phyloP scores from a whole-genome alignment of 1,139 yeast species.

The Geotrichum aggregatum region DNA sequence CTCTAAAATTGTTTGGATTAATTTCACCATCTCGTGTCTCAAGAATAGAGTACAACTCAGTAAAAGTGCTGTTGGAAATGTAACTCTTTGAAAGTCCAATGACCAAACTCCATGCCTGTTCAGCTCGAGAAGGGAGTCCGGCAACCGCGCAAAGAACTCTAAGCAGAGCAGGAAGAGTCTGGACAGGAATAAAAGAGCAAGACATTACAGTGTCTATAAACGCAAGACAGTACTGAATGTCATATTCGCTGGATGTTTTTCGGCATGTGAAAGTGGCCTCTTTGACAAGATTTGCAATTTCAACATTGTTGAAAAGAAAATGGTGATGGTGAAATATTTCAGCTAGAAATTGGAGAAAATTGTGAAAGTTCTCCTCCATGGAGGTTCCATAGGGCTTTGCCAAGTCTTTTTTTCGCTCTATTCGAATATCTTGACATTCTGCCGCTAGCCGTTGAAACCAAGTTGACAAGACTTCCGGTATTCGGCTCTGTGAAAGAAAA shows the following conservation, averaged over 20 bases:
- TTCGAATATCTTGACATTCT: constrained; percentile 33
- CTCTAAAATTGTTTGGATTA: constrained; percentile 46
- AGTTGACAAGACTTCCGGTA: constrained; percentile 42
- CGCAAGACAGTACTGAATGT: constrained; percentile 46
- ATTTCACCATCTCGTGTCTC: constrained; percentile 27
- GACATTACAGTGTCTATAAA: constrained; percentile 47
- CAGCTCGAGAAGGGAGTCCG: constrained; percentile 35
- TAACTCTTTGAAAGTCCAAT: constrained; percentile 40
- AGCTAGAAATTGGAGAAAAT: constrained; percentile 42
- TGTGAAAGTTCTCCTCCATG: constrained; percentile 35
- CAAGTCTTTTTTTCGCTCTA: constrained; percentile 32
- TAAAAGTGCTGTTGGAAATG: constrained; percentile 39
- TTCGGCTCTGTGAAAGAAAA: constrained; percentile 46
- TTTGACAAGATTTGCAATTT: constrained; percentile 34
- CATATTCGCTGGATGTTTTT: constrained; percentile 42
- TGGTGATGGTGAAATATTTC: constrained; percentile 51
- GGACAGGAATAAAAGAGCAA: constrained; percentile 48
- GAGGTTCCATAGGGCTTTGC: constrained; percentile 35
- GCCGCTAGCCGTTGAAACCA: constrained; percentile 39
- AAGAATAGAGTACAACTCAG: constrained; percentile 41
- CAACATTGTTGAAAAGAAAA: constrained; percentile 39
- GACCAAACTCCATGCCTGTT: constrained; percentile 42
- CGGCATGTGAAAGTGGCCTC: constrained; percentile 44
- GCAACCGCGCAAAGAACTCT: constrained; percentile 50
- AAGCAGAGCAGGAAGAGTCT: constrained; percentile 41